Base-by-base conservation (phyloP, 768 basidiomycete species). In the Agrocybe pediades region DNA sequence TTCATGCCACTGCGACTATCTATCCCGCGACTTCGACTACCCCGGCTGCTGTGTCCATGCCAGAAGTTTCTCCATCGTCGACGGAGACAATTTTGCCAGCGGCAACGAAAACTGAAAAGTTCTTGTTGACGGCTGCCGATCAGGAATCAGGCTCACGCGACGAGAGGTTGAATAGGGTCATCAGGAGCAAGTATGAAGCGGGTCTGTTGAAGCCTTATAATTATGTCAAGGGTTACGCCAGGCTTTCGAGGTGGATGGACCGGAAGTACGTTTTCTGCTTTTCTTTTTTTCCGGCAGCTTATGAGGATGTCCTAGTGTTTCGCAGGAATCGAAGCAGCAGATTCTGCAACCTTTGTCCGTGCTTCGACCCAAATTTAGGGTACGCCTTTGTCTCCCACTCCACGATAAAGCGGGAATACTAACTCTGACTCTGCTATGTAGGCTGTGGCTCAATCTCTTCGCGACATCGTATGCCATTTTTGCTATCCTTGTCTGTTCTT, bases 141-240 rank as follows among this genome's bases (percentile, higher is more conserved):
- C 95, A 97, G 64, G 91, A 90, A 49, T 83, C 89, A 1, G 95
- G 95, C 0, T 89, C 93, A 20, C 79, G 96, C 40, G 90, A 95
- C 61, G 92, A 96, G 60, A 85, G 95, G 1, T 72, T 98, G 46
- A 91, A 88, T 60, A 81, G 90, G 53, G 96, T 98, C 59, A 98
- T 98, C 60, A 83, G 90, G 60, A 93, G 91, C 64, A 98, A 98
- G 71, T 98, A 97, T 70, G 95, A 98, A 65, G 96, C 96, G 2
- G 96, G 95, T 0, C 69, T 98, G 40, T 72, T 98, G 59, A 95
- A 92, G 65, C 96, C 96, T 2, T 97, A 96, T 64, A 95, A 98
- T 70, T 97, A 98, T 61, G 93, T 95, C 46, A 95, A 95, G 64
- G 96, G 96, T 0, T 98, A 98, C 62, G 89, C 92, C 13, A 77